Base-by-base conservation (phyloP, 306 rosid genomes). In the Biancaea sappan region DNA sequence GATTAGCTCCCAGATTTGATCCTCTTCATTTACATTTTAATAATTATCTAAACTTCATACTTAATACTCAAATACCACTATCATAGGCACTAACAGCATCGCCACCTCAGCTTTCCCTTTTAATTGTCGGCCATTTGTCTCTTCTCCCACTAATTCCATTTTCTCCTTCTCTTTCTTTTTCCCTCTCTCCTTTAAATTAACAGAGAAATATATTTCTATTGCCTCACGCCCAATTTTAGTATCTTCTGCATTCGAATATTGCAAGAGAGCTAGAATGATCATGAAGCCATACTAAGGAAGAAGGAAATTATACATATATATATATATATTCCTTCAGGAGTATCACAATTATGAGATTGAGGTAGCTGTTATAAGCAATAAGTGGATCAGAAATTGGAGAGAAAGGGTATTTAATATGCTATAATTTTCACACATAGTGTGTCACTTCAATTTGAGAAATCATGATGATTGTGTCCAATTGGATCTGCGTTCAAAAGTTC, bases 101-200 rank as follows among this genome's bases (percentile, higher is more conserved):
- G 81, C 88, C 93, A 77, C 81, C 53, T 84, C 86, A 66, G 71
- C 77, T 60, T 71, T 69, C 80, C 43, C 80, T 87, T 86, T 78
- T 46, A 66, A 34, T 71, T 86, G 91, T 86, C 91, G 90, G 91
- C 87, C 91, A 79, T 88, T 86, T 84, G 89, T 82, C 77, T 25
- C 51, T 61, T 79, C 69, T 61, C 72, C 82, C 82, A 68, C 73
- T 67, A n/a, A 47, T 69, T 40, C 69, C 5, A 9, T 37, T 19
- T 50, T 77, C 37, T 31, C 44, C n/a, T 21, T 10, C 16, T 1
- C 10, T 44, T 38, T 61, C 5, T 29, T 38, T 53, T 19, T 0
- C 18, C 16, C 31, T 16, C 19, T 18, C 25, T 3, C 48, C 28
- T 47, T 44, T 44, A 19, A 40, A 43, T 54, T 46, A 46, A 32